Conservation (phyloP, 2,329 filamentous ascomycete species). For the Colletotrichum lindemuthianum region DNA sequence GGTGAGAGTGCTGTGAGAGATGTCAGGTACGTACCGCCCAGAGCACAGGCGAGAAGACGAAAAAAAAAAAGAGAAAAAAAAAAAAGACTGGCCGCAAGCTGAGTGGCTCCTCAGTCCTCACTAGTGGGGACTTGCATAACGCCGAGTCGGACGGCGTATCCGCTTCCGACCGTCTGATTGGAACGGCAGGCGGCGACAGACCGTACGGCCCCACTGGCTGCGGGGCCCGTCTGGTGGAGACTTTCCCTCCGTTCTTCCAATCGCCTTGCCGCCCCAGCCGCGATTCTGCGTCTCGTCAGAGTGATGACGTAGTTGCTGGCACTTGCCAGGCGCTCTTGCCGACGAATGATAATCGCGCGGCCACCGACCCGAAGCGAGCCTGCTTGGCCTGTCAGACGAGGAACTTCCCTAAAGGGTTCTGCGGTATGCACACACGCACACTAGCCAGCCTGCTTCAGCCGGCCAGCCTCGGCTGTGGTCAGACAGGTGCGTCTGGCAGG, state of each 20-base stretch:
- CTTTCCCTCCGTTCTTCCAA: background rate
- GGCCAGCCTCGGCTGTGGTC: slow-evolving; percentile 5
- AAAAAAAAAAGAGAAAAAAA: no score
- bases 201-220: slow-evolving; percentile 1
- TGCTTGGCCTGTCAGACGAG: slow-evolving; percentile 7
- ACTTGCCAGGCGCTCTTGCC: slow-evolving; percentile 12
- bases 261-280: slow-evolving; percentile 18
- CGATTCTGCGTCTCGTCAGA: background rate
- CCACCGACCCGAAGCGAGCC: background rate
- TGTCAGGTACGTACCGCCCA: background rate
- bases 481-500: background rate
- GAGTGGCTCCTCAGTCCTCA: background rate
- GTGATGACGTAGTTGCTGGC: slow-evolving; percentile 13
- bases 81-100: no score
- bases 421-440: no score
- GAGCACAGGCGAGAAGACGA: no score
- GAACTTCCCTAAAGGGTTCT: slow-evolving; percentile 11
- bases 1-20: background rate
- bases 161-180: slow-evolving; percentile 17
- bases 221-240: background rate
- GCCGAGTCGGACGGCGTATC: slow-evolving; percentile 19
- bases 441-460: background rate
- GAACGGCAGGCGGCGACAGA: slow-evolving; percentile 8
- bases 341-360: slow-evolving; percentile 21
- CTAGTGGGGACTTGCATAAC: slow-evolving; percentile 18